Evolutionary conservation across 2,329 filamentous ascomycete species (phyloP), one percentile per base, ranked within the genome.

Genomic region (Nigrospora sphaerica): DNA sequence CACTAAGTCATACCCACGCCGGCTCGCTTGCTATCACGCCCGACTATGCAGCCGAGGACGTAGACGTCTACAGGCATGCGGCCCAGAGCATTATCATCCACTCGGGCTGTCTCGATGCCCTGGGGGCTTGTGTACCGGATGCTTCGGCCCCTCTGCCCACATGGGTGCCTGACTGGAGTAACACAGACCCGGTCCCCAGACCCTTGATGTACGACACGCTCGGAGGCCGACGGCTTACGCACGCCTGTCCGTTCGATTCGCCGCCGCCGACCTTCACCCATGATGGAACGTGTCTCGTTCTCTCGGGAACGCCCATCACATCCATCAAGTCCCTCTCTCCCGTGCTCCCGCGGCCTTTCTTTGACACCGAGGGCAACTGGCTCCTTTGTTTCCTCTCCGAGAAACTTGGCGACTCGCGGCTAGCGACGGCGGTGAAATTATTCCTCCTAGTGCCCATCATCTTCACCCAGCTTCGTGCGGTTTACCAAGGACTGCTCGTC

Each of bases 141-240:
- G 31, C 45, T 7, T 18, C 38, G 3, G 14, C 17, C 23, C 23
- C 35, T 13, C 31, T 47, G 34, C 45, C 45, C 12, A 19, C 28
- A 12, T 47, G 45, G 45, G 45, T 47, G 16, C 45, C 45, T n/a
- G 45, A 47, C 32, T 47, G 45, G 45, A 47, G 39, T 34, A 33
- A 33, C 19, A 33, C 39, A 12, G 35, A 39, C 19, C 18, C 33
- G 12, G 35, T 35, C 31, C 32, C 35, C 12, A 18, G 23, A 9
- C 45, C 45, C 6, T 19, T 47, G 40, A 37, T 47, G n/a, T 37
- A 38, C 34, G 45, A 47, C 35, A 37, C 45, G 17, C 35, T 47
- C 12, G 45, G 45, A 11, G n/a, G 31, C n/a, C 39, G 32, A 17
- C 39, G 45, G 9, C 19, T 13, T 13, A 34, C 45, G 13, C 40